These are phyloP conservation scores for Diutina ranongensis DNA, from an alignment of 1,139 yeast species.

Conservation along the genomic window DNA sequence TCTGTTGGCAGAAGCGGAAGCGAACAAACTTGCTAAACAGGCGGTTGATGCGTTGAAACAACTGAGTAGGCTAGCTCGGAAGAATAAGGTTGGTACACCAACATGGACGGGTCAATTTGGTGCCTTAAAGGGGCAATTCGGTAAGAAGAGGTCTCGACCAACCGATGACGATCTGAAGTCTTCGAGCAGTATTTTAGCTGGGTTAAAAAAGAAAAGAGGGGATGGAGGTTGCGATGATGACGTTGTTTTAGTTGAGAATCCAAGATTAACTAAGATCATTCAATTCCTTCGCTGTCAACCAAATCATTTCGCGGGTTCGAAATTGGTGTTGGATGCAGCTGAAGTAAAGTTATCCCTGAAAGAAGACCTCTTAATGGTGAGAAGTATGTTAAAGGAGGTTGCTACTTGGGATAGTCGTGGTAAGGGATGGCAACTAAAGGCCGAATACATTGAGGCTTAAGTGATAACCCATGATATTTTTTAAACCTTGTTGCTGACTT, in stretches of 20 bases:
- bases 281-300: constrained; percentile 22
- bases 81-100: constrained; percentile 67
- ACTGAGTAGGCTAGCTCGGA: constrained; percentile 33
- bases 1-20: constrained; percentile 1
- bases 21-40: constrained; percentile 1
- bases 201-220: constrained; percentile 10
- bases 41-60: constrained; percentile 1
- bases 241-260: constrained; percentile 13
- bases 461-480: neutral
- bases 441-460: neutral
- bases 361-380: constrained; percentile 47
- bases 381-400: constrained; percentile 59
- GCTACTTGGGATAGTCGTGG: constrained; percentile 52
- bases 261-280: constrained; percentile 25
- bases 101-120: constrained; percentile 97
- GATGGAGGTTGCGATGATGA: constrained; percentile 6
- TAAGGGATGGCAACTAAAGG: constrained; percentile 55
- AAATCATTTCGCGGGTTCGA: constrained; percentile 41
- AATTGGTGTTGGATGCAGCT: constrained; percentile 41
- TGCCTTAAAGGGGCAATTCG: constrained; percentile 46
- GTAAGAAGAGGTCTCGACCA: constrained; percentile 18
- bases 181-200: constrained; percentile 14
- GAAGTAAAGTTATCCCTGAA: constrained; percentile 30
- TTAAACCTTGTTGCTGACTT: no score
- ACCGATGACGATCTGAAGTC: constrained; percentile 5